Percentiles rank a stretch among this genome's conserved stretches.
Conservation (phyloP, 768 basidiomycete genomes). For the Clitopilus passeckerianus region DNA sequence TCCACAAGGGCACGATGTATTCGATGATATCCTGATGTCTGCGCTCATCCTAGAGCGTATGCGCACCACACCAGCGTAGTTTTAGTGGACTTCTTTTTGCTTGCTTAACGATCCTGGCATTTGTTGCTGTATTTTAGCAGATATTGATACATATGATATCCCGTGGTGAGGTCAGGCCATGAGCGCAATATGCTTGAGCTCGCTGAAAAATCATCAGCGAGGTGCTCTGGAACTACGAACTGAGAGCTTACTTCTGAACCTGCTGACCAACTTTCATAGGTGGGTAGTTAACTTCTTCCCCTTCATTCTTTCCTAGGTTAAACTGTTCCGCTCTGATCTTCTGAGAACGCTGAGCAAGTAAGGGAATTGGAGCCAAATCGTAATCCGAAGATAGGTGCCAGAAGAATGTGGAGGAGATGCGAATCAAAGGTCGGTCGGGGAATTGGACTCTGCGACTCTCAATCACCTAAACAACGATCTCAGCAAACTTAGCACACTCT, state of each 20-base stretch:
- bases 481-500: neutral
- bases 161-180: slow-evolving; percentile 50
- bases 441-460: slow-evolving; percentile 48
- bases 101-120: neutral
- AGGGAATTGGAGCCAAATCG: slow-evolving; percentile 63
- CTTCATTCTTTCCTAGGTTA: slow-evolving; percentile 31
- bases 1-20: slow-evolving; percentile 30
- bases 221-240: too few species aligned
- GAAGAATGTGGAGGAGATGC: slow-evolving; percentile 97
- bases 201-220: slow-evolving; percentile 34
- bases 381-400: slow-evolving; percentile 90
- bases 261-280: slow-evolving; percentile 88
- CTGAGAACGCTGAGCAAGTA: slow-evolving; percentile 43
- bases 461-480: slow-evolving; percentile 43
- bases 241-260: slow-evolving; percentile 63
- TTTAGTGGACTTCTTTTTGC: neutral
- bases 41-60: slow-evolving; percentile 34
- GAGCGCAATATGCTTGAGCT: slow-evolving; percentile 76
- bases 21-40: slow-evolving; percentile 40
- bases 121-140: neutral
- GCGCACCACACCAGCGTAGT: slow-evolving; percentile 23
- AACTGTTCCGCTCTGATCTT: slow-evolving; percentile 34
- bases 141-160: neutral
- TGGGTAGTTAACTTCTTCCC: slow-evolving; percentile 46
- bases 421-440: slow-evolving; percentile 80